These are phyloP conservation scores for Aphanomyces cochlioides DNA, from an alignment of 352 stramenopile species.

Conservation along the genomic window DNA sequence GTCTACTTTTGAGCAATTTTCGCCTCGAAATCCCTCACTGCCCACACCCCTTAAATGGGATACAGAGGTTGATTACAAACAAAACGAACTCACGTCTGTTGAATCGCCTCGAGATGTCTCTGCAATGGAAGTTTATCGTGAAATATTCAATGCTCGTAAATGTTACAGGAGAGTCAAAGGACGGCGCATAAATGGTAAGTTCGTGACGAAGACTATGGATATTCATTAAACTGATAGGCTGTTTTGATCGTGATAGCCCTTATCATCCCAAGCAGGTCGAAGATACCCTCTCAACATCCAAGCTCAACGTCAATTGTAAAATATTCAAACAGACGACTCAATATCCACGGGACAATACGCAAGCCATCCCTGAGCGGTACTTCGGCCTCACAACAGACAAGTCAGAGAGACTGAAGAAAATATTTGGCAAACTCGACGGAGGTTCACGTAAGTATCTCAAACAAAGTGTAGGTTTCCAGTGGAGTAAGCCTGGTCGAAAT, in stretches of 20 bases:
- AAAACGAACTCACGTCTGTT: no score
- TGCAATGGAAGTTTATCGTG: constrained; percentile 34
- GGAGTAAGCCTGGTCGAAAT: neutral
- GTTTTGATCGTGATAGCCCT: constrained; percentile 77
- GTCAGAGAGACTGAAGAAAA: constrained; percentile 68
- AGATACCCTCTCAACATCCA: neutral
- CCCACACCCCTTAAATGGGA: neutral
- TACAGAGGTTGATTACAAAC: no score
- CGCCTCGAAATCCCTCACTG: neutral
- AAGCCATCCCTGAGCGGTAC: constrained; percentile 47
- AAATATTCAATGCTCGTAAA: constrained; percentile 23
- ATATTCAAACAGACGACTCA: constrained; percentile 76
- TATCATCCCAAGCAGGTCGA: constrained; percentile 50
- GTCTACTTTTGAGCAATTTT: constrained; percentile 8
- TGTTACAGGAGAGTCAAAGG: constrained; percentile 24
- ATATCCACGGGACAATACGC: constrained; percentile 31
- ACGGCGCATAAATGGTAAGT: constrained; percentile 22
- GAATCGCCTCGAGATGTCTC: constrained; percentile 13
- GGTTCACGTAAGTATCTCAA: neutral
- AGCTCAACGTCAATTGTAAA: constrained; percentile 42
- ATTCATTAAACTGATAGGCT: constrained; percentile 38
- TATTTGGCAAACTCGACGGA: constrained; percentile 41
- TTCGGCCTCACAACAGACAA: constrained; percentile 75
- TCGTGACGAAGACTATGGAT: neutral
- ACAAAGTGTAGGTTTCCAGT: neutral